A percentile compares a stretch with the other conserved stretches of the same genome.
Conservation (phyloP, 148 eudicot species). For the Chenopodium quinoa region DNA sequence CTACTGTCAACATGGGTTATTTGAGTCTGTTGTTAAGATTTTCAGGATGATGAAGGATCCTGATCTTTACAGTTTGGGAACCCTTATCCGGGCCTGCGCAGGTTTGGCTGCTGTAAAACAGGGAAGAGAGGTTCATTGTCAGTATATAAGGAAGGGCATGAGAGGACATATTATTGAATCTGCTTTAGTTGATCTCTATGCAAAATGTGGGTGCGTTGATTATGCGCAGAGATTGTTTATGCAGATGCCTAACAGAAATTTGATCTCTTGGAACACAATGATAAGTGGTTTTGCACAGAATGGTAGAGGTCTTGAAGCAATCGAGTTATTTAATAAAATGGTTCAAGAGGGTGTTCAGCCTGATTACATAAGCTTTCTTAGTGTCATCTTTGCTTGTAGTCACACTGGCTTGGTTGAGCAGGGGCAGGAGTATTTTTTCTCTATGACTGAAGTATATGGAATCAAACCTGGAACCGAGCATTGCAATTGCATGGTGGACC, state of each 20-base stretch:
- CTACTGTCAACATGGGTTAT: slow-evolving; percentile 71
- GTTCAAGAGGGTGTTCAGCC: slow-evolving; percentile 51
- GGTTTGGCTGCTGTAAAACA: slow-evolving; percentile 69
- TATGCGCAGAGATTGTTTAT: slow-evolving; percentile 64
- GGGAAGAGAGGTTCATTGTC: slow-evolving; percentile 84
- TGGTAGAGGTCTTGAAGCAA: slow-evolving; percentile 67
- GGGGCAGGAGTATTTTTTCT: slow-evolving; percentile 52
- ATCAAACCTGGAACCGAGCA: slow-evolving; percentile 65
- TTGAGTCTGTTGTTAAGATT: slow-evolving; percentile 46
- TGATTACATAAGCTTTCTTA: slow-evolving; percentile 65
- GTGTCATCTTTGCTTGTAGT: slow-evolving; percentile 84
- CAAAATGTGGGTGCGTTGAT: slow-evolving; percentile 71
- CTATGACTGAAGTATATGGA: slow-evolving; percentile 50
- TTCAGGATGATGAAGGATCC: slow-evolving; percentile 47
- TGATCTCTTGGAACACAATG: slow-evolving; percentile 89
- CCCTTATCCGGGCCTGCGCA: slow-evolving; percentile 79
- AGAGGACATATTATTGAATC: slow-evolving; percentile 67
- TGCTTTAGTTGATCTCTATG: slow-evolving; percentile 82
- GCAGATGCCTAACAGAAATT: slow-evolving; percentile 55
- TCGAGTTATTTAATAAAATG: slow-evolving; percentile 56
- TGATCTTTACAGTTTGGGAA: slow-evolving; percentile 75
- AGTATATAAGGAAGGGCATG: slow-evolving; percentile 59
- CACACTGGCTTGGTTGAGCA: slow-evolving; percentile 76
- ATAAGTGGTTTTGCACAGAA: slow-evolving; percentile 84
- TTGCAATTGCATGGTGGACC: slow-evolving; percentile 80